phyloP scores from a whole-genome alignment of 1,139 yeast species.

The Geotrichum aggregatum region DNA sequence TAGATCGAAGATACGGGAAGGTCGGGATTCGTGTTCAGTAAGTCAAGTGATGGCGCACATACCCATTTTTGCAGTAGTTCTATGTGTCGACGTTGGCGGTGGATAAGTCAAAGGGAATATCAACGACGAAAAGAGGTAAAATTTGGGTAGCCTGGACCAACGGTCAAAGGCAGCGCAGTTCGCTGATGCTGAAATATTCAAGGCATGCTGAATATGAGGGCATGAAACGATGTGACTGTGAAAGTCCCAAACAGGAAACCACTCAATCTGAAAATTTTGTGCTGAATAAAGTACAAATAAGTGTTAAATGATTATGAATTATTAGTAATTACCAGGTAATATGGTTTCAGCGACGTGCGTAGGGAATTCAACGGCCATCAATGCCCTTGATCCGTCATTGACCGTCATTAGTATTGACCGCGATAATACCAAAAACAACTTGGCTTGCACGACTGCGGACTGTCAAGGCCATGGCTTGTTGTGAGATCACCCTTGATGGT shows the following conservation, averaged over 20 bases:
- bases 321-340: background rate
- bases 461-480: no score
- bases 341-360: background rate
- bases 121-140: conserved; percentile 1
- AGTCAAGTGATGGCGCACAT: background rate
- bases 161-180: background rate
- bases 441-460: no score
- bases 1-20: no score
- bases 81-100: conserved; percentile 17
- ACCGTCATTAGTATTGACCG: no score
- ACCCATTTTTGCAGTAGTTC: conserved; percentile 17
- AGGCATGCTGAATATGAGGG: background rate
- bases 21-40: background rate
- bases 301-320: no score
- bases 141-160: background rate
- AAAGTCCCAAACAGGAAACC: background rate
- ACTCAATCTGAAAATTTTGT: conserved; percentile 8
- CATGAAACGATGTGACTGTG: conserved; percentile 5
- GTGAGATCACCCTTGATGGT: no score
- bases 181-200: conserved; percentile 9
- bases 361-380: background rate
- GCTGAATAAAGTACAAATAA: background rate
- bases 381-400: background rate
- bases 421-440: no score
- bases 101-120: conserved; percentile 12